Conservation (phyloP, 441 rosid genomes). For the Syzygium syzygioides region DNA sequence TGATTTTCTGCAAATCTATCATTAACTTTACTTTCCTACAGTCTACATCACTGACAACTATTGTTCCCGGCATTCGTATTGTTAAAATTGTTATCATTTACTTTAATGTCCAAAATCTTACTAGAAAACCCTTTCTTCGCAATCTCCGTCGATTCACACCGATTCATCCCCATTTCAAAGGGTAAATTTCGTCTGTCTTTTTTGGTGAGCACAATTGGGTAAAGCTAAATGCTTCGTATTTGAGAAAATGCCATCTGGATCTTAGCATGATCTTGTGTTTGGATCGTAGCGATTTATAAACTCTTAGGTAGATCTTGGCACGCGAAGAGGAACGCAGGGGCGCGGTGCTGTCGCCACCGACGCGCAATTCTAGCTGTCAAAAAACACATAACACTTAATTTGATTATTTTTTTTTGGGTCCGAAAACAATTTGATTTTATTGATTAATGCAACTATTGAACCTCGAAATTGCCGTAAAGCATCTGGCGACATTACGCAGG, state of each 20-base stretch:
- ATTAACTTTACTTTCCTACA: background rate
- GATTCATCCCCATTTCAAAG: background rate
- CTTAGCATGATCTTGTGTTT: background rate
- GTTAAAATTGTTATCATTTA: background rate
- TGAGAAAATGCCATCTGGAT: background rate
- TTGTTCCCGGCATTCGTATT: rapidly evolving
- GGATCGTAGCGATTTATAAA: rapidly evolving
- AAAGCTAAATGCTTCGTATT: background rate
- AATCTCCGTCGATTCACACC: background rate
- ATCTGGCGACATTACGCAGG: background rate
- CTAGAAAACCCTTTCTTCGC: background rate
- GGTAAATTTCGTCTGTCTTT: background rate
- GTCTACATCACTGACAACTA: rapidly evolving
- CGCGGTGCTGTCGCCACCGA: background rate
- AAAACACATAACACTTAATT: background rate
- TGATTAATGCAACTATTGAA: background rate
- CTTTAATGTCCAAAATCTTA: too few relatives aligned
- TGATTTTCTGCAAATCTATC: background rate
- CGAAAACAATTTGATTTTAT: background rate
- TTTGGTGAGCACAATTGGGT: background rate
- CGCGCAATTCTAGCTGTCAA: background rate
- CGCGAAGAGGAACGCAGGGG: background rate
- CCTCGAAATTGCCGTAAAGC: background rate
- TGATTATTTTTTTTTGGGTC: too few relatives aligned
- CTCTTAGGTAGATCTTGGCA: background rate